phyloP scores from a whole-genome alignment of 2,329 filamentous ascomycete genomes.

The Cladosporium sphaerospermum region DNA sequence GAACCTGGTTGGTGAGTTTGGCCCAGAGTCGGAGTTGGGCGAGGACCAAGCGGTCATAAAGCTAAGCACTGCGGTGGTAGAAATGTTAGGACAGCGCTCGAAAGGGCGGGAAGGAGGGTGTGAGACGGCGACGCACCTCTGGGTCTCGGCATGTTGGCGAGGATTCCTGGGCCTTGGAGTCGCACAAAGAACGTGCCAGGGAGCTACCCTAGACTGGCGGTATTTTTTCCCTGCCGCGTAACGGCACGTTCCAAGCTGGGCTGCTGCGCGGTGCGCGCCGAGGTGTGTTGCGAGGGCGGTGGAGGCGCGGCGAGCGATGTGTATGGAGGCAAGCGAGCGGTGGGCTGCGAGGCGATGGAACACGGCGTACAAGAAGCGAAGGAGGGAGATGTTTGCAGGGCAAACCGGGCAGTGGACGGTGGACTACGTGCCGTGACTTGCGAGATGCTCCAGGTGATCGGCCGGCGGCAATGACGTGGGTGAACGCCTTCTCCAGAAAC shows the following conservation, averaged over 20 bases:
- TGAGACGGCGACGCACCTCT: constrained; percentile 2
- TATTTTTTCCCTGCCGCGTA: not conserved
- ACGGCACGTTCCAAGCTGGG: not conserved
- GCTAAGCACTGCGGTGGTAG: constrained; percentile 8
- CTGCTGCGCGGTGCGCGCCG: not conserved
- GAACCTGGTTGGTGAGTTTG: constrained; percentile 6
- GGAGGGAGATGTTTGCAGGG: not conserved
- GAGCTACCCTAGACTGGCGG: constrained; percentile 1
- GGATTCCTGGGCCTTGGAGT: constrained; percentile 1
- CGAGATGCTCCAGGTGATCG: not conserved
- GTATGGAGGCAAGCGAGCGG: constrained; percentile 1
- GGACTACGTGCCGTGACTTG: not conserved
- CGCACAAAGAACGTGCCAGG: constrained; percentile 11
- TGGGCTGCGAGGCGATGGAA: not conserved
- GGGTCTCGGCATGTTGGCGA: constrained; percentile 11
- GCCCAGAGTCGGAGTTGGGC: not conserved
- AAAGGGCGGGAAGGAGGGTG: not conserved
- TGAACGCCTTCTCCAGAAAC: constrained; percentile 4
- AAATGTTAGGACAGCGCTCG: not conserved
- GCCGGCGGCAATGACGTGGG: constrained; percentile 3
- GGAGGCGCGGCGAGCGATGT: not conserved
- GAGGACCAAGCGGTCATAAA: constrained; percentile 12
- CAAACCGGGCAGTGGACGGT: not conserved
- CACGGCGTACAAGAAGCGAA: not conserved
- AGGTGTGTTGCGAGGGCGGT: not conserved